A percentile compares a stretch with the other conserved stretches of the same genome.
Evolutionary conservation across 78 protist species (phyloP).

Genomic region (Dictyostelium capitatum): DNA sequence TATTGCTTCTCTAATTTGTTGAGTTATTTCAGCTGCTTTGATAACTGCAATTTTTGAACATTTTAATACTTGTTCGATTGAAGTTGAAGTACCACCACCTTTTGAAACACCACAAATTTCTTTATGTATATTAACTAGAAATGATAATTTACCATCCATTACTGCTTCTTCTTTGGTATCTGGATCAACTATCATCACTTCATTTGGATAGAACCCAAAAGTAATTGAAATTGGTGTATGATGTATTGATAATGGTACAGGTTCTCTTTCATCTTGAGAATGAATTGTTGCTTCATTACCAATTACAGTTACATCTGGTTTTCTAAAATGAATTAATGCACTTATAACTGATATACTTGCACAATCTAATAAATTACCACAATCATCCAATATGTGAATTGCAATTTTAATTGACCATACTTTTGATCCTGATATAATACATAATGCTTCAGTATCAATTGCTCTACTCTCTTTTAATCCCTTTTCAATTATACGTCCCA

Average conservation of each 20-base stretch:
- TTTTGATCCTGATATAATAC: constrained; percentile 84
- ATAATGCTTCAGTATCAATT: constrained; percentile 91
- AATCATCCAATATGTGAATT: constrained; percentile 85
- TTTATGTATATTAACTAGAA: constrained; percentile 85
- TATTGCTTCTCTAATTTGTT: constrained; percentile 41
- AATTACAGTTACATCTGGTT: constrained; percentile 86
- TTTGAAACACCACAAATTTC: constrained; percentile 91
- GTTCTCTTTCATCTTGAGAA: constrained; percentile 84
- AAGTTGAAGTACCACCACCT: constrained; percentile 87
- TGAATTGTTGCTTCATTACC: constrained; percentile 89
- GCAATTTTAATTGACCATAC: constrained; percentile 67
- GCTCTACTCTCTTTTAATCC: constrained; percentile 86
- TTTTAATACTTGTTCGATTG: constrained; percentile 46
- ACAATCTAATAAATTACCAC: constrained; percentile 90
- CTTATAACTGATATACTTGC: constrained; percentile 79
- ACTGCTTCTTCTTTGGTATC: constrained; percentile 71
- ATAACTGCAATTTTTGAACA: constrained; percentile 77
- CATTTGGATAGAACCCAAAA: constrained; percentile 83
- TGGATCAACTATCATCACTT: constrained; percentile 86
- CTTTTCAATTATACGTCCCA: constrained; percentile 87
- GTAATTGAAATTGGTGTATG: constrained; percentile 91
- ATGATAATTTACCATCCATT: constrained; percentile 83
- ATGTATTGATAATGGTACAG: constrained; percentile 91
- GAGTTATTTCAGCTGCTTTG: constrained; percentile 64
- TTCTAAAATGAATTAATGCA: constrained; percentile 88